phyloP scores from a whole-genome alignment of 257 asterid species.

The Solanum pennellii region DNA sequence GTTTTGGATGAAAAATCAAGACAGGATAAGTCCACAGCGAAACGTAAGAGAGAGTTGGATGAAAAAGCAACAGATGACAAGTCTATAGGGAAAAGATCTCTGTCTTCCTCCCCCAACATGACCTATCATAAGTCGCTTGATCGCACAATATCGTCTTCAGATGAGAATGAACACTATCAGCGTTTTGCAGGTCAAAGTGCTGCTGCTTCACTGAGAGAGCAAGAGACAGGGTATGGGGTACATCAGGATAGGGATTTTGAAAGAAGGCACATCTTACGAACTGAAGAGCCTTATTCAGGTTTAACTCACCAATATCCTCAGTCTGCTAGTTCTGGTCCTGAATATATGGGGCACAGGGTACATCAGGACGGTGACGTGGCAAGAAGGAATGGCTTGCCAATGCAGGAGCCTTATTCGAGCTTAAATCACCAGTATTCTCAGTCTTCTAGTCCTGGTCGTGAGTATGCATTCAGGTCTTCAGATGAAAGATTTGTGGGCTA shows the following conservation, averaged over 20 bases:
- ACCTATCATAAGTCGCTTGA: neutral
- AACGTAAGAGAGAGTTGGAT: constrained; percentile 4
- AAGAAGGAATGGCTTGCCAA: constrained; percentile 9
- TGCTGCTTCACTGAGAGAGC: constrained; percentile 8
- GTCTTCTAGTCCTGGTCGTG: constrained; percentile 13
- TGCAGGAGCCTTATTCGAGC: constrained; percentile 15
- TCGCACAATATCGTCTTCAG: constrained; percentile 5
- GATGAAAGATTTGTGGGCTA: constrained; percentile 11
- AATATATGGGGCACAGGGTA: constrained; percentile 6
- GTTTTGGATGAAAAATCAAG: neutral
- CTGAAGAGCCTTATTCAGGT: constrained; percentile 16
- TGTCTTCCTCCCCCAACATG: neutral
- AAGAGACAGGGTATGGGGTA: constrained; percentile 8
- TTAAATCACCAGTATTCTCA: constrained; percentile 9
- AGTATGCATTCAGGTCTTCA: constrained; percentile 10
- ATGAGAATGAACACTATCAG: constrained; percentile 18
- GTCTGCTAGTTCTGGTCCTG: constrained; percentile 14
- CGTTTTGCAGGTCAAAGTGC: constrained; percentile 2
- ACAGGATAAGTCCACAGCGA: constrained; percentile 6
- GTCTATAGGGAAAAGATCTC: neutral
- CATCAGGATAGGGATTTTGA: constrained; percentile 10
- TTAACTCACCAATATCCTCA: constrained; percentile 10
- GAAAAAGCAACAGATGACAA: constrained; percentile 2
- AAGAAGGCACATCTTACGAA: constrained; percentile 9
- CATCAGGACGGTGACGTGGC: constrained; percentile 9